Evolutionary conservation across 768 basidiomycete species (phyloP), one percentile per base, ranked within the genome.

Genomic region (Phlegmacium glaucopus): DNA sequence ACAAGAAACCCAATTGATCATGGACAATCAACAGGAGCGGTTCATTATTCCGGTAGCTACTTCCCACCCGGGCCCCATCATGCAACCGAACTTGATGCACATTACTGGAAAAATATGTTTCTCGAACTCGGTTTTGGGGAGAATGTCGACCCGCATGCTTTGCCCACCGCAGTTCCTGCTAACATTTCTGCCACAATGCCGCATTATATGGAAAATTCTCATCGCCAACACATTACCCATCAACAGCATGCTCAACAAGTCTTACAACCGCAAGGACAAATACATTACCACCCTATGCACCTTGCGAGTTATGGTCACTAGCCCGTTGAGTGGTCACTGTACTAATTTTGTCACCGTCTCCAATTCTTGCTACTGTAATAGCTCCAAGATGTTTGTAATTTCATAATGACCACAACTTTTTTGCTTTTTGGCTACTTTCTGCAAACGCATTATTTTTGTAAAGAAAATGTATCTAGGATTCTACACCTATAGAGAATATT

Each of bases 61-160:
- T 57, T 68, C 26, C 71, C 72, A 16, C 51, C 67, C 18, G 66
- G 64, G 32, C 65, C 72, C 16, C 69, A 70, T 29, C 70, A 76
- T 41, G 73, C 75, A 13, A 72, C 77, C 5, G 79, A 82, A 53
- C 71, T 74, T n/a, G 87, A 90, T 60, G 76, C 77, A 9, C 71
- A 79, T 45, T 90, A 90, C 63, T 87, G 80, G 75, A 78, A 79
- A 54, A 79, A 79, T 49, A 88, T 90, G 85, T 80, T 86, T 54
- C 66, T 82, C 38, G 85, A 89, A 53, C 76, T 87, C 12, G 86
- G 87, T 16, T 83, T 82, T 53, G 81, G 81, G 15, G 81, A 74
- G 35, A 69, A 70, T 45, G 65, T 58, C 22, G 67, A 77, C 37
- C 57, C 62, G 6, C 54, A 61, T 37, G 50, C 45, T 39, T 44